Evolutionary conservation across 2,329 filamentous ascomycete species (phyloP).

Genomic region (Macrophomina phaseolina): DNA sequence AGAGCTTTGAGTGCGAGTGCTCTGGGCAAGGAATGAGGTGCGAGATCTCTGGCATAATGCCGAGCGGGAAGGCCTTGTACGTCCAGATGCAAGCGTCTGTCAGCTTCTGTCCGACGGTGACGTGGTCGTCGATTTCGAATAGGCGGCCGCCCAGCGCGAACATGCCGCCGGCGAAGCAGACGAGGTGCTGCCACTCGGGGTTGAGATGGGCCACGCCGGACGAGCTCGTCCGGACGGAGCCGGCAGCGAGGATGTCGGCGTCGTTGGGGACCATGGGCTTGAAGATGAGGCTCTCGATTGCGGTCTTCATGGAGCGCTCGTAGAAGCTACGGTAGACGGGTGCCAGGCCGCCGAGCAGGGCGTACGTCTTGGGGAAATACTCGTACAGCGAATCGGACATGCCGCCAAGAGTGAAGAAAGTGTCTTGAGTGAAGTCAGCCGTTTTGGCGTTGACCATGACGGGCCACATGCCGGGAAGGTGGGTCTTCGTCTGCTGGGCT

Average conservation of each 20-base stretch:
- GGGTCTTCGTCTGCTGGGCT: constrained; percentile 49
- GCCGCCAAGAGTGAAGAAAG: constrained; percentile 40
- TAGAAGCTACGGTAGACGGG: constrained; percentile 61
- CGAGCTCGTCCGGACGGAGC: neutral
- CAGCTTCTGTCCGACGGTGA: constrained; percentile 62
- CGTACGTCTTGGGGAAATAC: constrained; percentile 55
- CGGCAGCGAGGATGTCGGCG: constrained; percentile 49
- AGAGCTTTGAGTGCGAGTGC: neutral
- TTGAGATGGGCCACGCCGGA: constrained; percentile 39
- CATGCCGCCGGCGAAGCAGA: constrained; percentile 68
- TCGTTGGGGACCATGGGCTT: constrained; percentile 56
- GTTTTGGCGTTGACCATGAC: constrained; percentile 48
- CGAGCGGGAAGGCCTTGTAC: constrained; percentile 61
- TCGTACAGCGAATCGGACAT: constrained; percentile 51
- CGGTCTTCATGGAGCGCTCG: constrained; percentile 54
- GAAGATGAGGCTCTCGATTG: constrained; percentile 54
- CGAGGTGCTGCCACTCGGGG: constrained; percentile 63
- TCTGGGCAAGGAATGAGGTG: constrained; percentile 56
- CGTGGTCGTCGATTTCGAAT: constrained; percentile 60
- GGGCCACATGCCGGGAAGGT: constrained; percentile 56
- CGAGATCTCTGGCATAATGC: constrained; percentile 68
- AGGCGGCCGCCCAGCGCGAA: constrained; percentile 64
- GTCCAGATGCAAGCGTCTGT: constrained; percentile 69
- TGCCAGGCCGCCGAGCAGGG: constrained; percentile 53
- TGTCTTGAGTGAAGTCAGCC: constrained; percentile 26